Percentiles rank a stretch among this genome's conserved stretches.
These are phyloP conservation scores for Leptographium radiaticola DNA, from an alignment of 2,329 filamentous ascomycete genomes.

Conservation along the genomic window DNA sequence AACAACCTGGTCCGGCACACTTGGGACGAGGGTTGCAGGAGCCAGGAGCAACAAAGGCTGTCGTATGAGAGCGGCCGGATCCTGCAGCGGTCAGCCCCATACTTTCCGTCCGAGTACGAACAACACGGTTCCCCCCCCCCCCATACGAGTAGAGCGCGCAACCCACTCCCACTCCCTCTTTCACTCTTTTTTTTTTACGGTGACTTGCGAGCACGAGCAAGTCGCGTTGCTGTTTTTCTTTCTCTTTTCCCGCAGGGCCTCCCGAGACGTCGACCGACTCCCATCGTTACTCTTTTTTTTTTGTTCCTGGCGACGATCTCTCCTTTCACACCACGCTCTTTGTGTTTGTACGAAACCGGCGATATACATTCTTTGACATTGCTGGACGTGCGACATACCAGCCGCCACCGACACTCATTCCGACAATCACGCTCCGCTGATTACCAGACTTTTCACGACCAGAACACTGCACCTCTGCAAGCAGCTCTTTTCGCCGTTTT, in stretches of 20 bases:
- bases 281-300: not conserved
- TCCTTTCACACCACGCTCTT: not conserved
- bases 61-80: too few species aligned
- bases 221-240: not conserved
- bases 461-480: too few species aligned
- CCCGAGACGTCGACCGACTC: conserved; percentile 11
- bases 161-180: conserved; percentile 4
- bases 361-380: not conserved
- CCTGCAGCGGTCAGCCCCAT: not conserved
- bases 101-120: not conserved
- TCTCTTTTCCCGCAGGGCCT: not conserved
- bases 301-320: not conserved
- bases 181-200: not conserved
- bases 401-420: not conserved
- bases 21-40: too few species aligned
- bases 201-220: not conserved
- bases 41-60: too few species aligned
- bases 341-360: not conserved
- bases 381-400: not conserved
- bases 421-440: not conserved
- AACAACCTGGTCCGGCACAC: too few species aligned
- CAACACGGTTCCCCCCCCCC: too few species aligned
- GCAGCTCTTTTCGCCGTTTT: too few species aligned
- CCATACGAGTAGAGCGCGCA: not conserved
- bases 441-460: too few species aligned